These are phyloP conservation scores for Boletus bicolor DNA, from an alignment of 768 basidiomycete genomes.

Conservation along the genomic window DNA sequence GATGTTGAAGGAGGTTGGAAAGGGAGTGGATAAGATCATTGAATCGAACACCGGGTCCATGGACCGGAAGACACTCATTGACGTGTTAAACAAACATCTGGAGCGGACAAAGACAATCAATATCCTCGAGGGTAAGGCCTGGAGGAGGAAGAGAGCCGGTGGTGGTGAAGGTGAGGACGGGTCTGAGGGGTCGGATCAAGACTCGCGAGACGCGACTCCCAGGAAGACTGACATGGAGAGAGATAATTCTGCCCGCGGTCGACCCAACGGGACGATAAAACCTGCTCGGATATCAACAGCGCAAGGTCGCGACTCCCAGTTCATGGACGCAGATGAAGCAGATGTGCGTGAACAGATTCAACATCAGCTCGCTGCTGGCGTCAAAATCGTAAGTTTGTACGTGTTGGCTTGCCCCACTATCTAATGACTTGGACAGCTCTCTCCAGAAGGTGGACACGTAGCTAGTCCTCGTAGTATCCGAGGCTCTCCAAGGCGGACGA, in stretches of 20 bases:
- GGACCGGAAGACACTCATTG: constrained; percentile 79
- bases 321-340: constrained; percentile 86
- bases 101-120: constrained; percentile 82
- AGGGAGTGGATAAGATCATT: constrained; percentile 70
- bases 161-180: constrained; percentile 34
- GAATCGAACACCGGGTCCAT: constrained; percentile 58
- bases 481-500: constrained; percentile 61
- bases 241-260: constrained; percentile 31
- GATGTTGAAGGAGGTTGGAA: constrained; percentile 85
- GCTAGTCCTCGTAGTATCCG: constrained; percentile 68
- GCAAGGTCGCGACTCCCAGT: constrained; percentile 65
- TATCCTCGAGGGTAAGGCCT: constrained; percentile 73
- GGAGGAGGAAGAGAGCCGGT: constrained; percentile 25
- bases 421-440: constrained; percentile 46
- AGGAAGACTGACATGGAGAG: constrained; percentile 49
- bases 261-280: constrained; percentile 25
- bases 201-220: constrained; percentile 56
- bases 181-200: constrained; percentile 42
- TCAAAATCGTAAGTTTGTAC: constrained; percentile 53
- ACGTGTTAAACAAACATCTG: constrained; percentile 75
- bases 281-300: constrained; percentile 38
- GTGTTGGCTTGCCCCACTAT: not conserved
- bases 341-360: constrained; percentile 85
- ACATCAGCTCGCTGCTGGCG: constrained; percentile 74
- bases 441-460: constrained; percentile 54